Evolutionary conservation across 352 stramenopile species (phyloP), one percentile per base, ranked within the genome.

Genomic region (Hyaloperonospora brassicae): DNA sequence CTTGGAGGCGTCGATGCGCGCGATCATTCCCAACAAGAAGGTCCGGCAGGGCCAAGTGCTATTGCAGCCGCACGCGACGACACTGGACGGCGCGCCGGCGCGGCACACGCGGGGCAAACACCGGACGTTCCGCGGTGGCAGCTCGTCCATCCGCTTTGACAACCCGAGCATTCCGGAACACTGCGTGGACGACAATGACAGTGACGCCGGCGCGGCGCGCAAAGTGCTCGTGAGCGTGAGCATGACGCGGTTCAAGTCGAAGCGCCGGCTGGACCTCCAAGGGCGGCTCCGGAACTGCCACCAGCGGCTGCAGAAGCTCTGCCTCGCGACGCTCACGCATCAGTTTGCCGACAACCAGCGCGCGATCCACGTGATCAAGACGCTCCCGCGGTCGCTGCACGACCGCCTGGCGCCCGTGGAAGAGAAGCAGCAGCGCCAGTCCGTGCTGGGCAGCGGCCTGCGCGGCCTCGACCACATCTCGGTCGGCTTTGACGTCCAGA

Each of bases 401-500:
- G 71, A 84, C 41, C 64, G 86, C 21, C 31, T 87, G 25, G 68
- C 84, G 1, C 52, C 68, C 2, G 57, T 66, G 24, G 49, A 75
- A 12, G 75, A 87, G 52, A 71, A 71, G 14, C 50, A 48, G 14
- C 58, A 68, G 21, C 61, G 48, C 14, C 68, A 75, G 34, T 78
- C 73, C 7, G 69, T 76, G 4, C 46, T 87, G 8, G 72, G 76
- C 4, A 68, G 55, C 30, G 55, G 55, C 5, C 24, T 71, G 22
- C 54, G 54, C 2, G 63, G 63, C 25, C 48, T 71, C 9, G 76
- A 87, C 51, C 75, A 89, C 54, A 66, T 89, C 22, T 62, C 65
- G 0, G 60, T 87, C 4, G 79, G 68, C 5, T 82, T 79, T 21
- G 68, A 89, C 47, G 77, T 89, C 40, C 73, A 79, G 44, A 69